Base-by-base conservation (phyloP, 306 rosid genomes). In the Cicer bijugum region DNA sequence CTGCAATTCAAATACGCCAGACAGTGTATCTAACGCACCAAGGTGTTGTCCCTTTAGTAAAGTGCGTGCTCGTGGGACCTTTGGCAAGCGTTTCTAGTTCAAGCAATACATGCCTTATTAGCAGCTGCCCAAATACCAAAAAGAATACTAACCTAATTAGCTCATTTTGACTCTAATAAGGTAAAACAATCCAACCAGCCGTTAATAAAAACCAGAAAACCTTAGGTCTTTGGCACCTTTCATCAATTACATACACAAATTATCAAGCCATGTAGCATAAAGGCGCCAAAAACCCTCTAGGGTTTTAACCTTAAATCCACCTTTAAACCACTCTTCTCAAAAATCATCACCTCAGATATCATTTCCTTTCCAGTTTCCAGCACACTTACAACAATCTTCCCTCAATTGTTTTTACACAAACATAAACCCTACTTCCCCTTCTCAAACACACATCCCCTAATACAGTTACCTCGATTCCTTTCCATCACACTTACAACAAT, bases 401-500 rank as follows among this genome's bases (percentile, higher is more conserved):
- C 6, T 12, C 47, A 35, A 35, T 45, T 42, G 10, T 16, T n/a
- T n/a, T 8, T 28, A 33, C 76, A 48, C 57, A 4, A 75, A 45
- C 76, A 53, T 35, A 51, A 52, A 46, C 42, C 53, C 50, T 19
- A 4, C 8, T 20, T 62, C 56, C 38, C 48, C 51, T 47, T 10
- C 70, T 62, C 71, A 12, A 61, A 12, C 11, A 62, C 7, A 28
- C 51, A 43, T 64, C 6, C 62, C 38, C 48, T 20, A 15, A 50
- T 1, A 43, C 5, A 42, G 12, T 14, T 8, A 14, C 23, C 70
- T 74, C 71, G 70, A 52, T 7, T 61, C 57, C 52, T n/a, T 40
- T 56, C 37, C 64, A 38, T 60, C 68, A 50, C 61, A 50, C 57
- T 33, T 53, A 55, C 7, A 77, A 23, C 71, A 72, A 66, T 6